Percentiles rank a stretch among this genome's conserved stretches.
Evolutionary conservation across 345 rosid species (phyloP).

Genomic region (Barbarea vulgaris): DNA sequence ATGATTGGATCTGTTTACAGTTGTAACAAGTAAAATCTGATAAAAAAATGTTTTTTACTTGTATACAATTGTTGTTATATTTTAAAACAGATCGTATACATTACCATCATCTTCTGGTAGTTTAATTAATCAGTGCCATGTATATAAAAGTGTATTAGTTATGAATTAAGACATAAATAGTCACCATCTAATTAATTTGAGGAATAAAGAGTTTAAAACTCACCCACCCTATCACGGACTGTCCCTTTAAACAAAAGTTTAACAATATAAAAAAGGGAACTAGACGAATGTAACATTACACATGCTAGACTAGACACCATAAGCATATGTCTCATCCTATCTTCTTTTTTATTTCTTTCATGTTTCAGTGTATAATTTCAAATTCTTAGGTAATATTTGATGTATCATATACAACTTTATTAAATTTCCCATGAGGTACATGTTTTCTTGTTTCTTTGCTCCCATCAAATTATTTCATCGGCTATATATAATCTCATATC

Average conservation of each 20-base stretch:
- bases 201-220: conserved; percentile 21
- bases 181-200: conserved; percentile 20
- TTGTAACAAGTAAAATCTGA: conserved; percentile 11
- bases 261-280: conserved; percentile 1
- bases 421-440: too few species aligned
- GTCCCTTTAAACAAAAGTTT: conserved; percentile 29
- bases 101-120: not conserved
- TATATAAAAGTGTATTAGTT: conserved; percentile 6
- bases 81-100: not conserved
- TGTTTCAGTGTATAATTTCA: not conserved
- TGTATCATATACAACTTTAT: not conserved
- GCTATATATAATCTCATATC: not conserved
- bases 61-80: not conserved
- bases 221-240: conserved; percentile 19
- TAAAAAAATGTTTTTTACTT: not conserved
- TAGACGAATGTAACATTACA: conserved; percentile 34
- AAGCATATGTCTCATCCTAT: conserved; percentile 9
- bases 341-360: not conserved
- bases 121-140: conserved; percentile 6
- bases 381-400: not conserved
- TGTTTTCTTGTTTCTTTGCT: not conserved
- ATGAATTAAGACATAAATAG: conserved; percentile 24
- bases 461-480: not conserved
- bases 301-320: conserved; percentile 35
- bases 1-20: conserved; percentile 22